phyloP scores from a whole-genome alignment of 2,329 filamentous ascomycete species.

The Colletotrichum musae region DNA sequence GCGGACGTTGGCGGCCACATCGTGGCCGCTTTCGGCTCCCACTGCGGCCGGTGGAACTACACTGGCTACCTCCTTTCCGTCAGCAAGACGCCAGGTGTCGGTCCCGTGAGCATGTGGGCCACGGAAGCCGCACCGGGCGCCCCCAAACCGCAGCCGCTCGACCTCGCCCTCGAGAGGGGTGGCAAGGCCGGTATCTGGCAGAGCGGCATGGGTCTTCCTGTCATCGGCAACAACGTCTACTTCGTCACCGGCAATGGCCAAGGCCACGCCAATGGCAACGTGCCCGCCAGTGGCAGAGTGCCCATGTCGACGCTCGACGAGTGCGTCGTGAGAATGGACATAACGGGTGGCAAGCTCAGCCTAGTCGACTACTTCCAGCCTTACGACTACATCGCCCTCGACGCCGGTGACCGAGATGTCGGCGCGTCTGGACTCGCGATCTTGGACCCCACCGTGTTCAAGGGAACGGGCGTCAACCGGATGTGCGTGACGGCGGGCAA shows the following conservation, averaged over 20 bases:
- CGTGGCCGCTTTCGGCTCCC: slow-evolving; percentile 62
- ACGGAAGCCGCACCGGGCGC: slow-evolving; percentile 53
- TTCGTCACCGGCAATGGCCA: slow-evolving; percentile 47
- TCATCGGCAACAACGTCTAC: slow-evolving; percentile 48
- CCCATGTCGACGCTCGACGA: slow-evolving; percentile 52
- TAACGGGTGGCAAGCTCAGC: slow-evolving; percentile 44
- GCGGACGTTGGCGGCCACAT: slow-evolving; percentile 52
- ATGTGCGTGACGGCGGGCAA: slow-evolving; percentile 57
- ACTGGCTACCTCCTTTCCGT: slow-evolving; percentile 51
- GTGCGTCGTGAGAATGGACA: slow-evolving; percentile 49
- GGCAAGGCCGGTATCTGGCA: slow-evolving; percentile 57
- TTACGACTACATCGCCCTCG: slow-evolving; percentile 55
- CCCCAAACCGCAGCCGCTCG: slow-evolving; percentile 44
- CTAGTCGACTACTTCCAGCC: slow-evolving; percentile 58
- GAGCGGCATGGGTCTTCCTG: slow-evolving; percentile 52
- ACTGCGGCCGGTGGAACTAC: slow-evolving; percentile 64
- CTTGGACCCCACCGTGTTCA: slow-evolving; percentile 52
- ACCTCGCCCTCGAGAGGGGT: slow-evolving; percentile 27
- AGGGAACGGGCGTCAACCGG: slow-evolving; percentile 51
- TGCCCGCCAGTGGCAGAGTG: slow-evolving; percentile 51
- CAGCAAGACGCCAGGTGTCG: slow-evolving; percentile 49
- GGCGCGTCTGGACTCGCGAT: slow-evolving; percentile 53
- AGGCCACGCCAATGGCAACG: slow-evolving; percentile 51
- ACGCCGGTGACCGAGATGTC: slow-evolving; percentile 57
- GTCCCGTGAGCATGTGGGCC: slow-evolving; percentile 48